These are phyloP conservation scores for Sanguinoderma infundibulare DNA, from an alignment of 1,284 basidiomycete species.

Conservation along the genomic window DNA sequence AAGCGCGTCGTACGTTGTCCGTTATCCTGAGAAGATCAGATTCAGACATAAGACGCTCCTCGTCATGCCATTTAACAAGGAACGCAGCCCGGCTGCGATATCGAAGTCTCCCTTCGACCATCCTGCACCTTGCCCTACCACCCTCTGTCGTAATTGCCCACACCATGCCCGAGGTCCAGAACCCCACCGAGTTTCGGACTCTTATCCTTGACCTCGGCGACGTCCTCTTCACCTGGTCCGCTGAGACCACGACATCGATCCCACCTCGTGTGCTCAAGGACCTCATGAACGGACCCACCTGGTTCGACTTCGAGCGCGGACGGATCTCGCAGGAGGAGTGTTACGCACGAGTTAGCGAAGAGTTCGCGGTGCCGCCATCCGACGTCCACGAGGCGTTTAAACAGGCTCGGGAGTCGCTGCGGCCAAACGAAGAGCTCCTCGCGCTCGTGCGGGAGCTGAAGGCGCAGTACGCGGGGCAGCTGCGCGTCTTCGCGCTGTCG, in stretches of 20 bases:
- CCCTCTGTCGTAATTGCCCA: not conserved
- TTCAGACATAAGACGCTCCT: not conserved
- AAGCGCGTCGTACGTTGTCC: not conserved
- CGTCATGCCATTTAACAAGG: not conserved
- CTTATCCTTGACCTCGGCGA: slow-evolving; percentile 61
- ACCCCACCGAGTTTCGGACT: slow-evolving; percentile 20
- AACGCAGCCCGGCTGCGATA: no score
- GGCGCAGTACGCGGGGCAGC: slow-evolving; percentile 33
- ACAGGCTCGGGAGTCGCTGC: slow-evolving; percentile 50
- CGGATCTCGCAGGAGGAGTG: slow-evolving; percentile 47
- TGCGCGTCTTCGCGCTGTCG: slow-evolving; percentile 59
- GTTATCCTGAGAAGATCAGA: not conserved
- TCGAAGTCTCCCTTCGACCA: not conserved
- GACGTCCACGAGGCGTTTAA: slow-evolving; percentile 49
- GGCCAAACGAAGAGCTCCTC: slow-evolving; percentile 49
- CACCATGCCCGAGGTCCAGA: not conserved
- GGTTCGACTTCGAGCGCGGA: slow-evolving; percentile 57
- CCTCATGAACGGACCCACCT: slow-evolving; percentile 51
- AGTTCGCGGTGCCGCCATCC: slow-evolving; percentile 43
- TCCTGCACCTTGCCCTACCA: not conserved
- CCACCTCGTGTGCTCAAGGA: slow-evolving; percentile 45
- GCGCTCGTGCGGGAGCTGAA: slow-evolving; percentile 52
- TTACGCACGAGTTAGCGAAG: slow-evolving; percentile 46
- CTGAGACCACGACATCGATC: slow-evolving; percentile 49
- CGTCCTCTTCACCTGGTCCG: slow-evolving; percentile 59